Evolutionary conservation across 139 green algal species (phyloP), one percentile per base, ranked within the genome.

Genomic region (Spirogloea muscicola): DNA sequence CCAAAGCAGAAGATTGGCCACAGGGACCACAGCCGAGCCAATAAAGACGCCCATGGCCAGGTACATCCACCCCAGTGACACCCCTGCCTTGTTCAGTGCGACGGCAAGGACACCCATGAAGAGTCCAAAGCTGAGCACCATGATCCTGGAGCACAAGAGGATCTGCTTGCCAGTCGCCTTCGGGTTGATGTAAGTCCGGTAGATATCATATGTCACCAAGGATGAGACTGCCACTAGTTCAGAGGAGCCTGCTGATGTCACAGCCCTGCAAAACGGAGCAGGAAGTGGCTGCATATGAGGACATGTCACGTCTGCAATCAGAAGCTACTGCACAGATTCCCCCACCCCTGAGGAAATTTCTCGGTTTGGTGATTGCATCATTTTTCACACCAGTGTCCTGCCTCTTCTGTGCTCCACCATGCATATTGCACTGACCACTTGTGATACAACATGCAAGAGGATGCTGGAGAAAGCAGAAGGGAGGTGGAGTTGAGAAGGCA

Each of bases 211-310:
- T 1, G 88, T 70, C 39, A 94, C 74, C 16, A 96, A 86, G 37
- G 87, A 90, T 18, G 86, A 87, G 0, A 96, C 91, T 4, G 91
- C 91, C 61, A 96, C 91, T 57, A 94, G 87, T 88, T 96, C 91
- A 7, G 91, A 51, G 13, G 16, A 51, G 43, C 57, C 57, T 13
- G 57, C 57, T 7, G 57, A 64, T 25, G 57, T 64, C 1, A 64
- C 57, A 42, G 57, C 57, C 57, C n/a, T n/a, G n/a, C n/a, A n/a
- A n/a, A n/a, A n/a, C n/a, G n/a, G n/a, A n/a, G n/a, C n/a, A n/a
- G n/a, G n/a, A n/a, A n/a, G n/a, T n/a, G n/a, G n/a, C n/a, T n/a
- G n/a, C n/a, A n/a, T n/a, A n/a, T n/a, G n/a, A n/a, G n/a, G n/a
- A n/a, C n/a, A n/a, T n/a, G n/a, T n/a, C n/a, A n/a, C n/a, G n/a